Base-by-base conservation (phyloP, 768 basidiomycete species). In the Amanita molliuscula region DNA sequence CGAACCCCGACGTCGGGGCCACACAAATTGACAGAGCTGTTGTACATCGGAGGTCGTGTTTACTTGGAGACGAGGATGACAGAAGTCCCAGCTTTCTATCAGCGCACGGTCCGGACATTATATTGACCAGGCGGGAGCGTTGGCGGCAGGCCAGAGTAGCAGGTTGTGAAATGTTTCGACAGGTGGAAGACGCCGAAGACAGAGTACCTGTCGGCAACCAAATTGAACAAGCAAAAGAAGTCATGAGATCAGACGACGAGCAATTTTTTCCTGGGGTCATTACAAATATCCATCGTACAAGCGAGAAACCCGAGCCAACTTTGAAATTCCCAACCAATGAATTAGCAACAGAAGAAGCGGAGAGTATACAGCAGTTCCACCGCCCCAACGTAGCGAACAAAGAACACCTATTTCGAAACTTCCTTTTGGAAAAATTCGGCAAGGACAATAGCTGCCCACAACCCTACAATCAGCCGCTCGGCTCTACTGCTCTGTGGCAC, bases 81-180 rank as follows among this genome's bases (percentile, higher is more conserved):
- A 6, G 18, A 21, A 8, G 0, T 18, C 15, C n/a, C n/a, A 6
- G 21, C 13, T 9, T 23, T 16, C 21, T 25, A 25, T 23, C 35
- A 25, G 35, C 11, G 25, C 26, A 6, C 25, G 46, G 33, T 37
- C 21, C 46, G 5, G 37, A 48, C 15, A 64, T 76, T 9, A 58
- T 76, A 28, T 55, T 75, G 47, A 73, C 72, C 16, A 64, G 70
- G 35, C 62, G 61, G 20, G 76, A 78, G 52, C 63, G 75, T 4
- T 52, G 48, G 48, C 51, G 58, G 6, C 54, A 61, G 11, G 52
- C 45, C 9, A 13, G 26, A 31, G 25, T 37, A 18, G 16, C n/a
- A 10, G 8, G 11, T 16, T 11, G 11, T 6, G 18, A 33, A 21
- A 4, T 15, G 26, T 25, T 20, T 15, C 18, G 13, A 11, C 25